Base-by-base conservation (phyloP, 805 yeast species). In the Ogataea henricii region DNA sequence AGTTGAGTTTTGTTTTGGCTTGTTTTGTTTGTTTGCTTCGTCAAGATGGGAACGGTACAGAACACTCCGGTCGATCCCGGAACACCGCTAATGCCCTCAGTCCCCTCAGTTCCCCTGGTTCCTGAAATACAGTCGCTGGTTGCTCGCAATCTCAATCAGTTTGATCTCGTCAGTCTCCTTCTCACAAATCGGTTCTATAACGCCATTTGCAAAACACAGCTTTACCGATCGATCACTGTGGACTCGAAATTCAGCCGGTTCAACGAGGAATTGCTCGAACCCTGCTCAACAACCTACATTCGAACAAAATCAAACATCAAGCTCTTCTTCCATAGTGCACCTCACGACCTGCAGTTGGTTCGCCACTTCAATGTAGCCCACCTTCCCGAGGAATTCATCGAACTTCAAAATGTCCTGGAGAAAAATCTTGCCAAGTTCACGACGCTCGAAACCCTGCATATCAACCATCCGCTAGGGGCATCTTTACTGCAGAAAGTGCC, bases 341-440 rank as follows among this genome's bases (percentile, higher is more conserved):
- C 25, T 12, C 3, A 13, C 7, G 38, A 55, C 42, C 20, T 59
- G 6, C 30, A 45, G 33, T 21, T 51, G 21, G 46, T 55, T 41
- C 42, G 51, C 6, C 4, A 29, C 6, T 47, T 64, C 17, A 27
- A 38, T 4, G 58, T 63, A 2, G 50, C 50, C 1, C 43, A 48
- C 25, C 39, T 60, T 12, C 66, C 66, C 13, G 46, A 48, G 14
- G 67, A 64, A 30, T 62, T 62, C 44, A 60, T 62, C 20, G 63
- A 63, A 25, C 58, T 64, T 34, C 65, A 63, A 34, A 34, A 38
- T 6, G 45, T 48, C 22, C 38, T 61, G 32, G 39, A 35, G 5
- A 29, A 13, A n/a, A 20, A 35, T 29, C 29, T 55, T 18, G 32
- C 41, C 2, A 9, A 17, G 10, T 33, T 52, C 32, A 10, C 40